Conservation (phyloP, 352 stramenopile species). For the Pythium diclinum region DNA sequence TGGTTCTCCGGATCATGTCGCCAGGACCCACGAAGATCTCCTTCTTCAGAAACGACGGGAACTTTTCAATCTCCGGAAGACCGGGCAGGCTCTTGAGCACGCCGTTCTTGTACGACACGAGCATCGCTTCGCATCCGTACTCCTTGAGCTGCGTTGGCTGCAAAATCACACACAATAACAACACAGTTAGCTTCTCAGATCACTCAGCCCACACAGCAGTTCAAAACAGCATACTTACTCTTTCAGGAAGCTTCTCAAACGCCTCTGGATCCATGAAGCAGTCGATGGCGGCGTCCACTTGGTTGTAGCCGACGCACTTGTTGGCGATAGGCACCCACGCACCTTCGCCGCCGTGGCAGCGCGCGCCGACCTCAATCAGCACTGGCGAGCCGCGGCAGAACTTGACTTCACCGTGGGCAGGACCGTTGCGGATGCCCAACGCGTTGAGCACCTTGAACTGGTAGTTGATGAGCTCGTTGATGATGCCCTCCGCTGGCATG, state of each 20-base stretch:
- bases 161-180: conserved; percentile 9
- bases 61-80: conserved; percentile 87
- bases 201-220: background rate
- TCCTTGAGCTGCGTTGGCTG: conserved; percentile 67
- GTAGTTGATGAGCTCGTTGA: conserved; percentile 84
- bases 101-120: conserved; percentile 91
- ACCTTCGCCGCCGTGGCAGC: conserved; percentile 95
- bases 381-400: conserved; percentile 84
- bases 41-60: conserved; percentile 91
- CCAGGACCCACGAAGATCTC: conserved; percentile 87
- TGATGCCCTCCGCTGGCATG: conserved; percentile 58
- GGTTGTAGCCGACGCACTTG: conserved; percentile 92
- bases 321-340: conserved; percentile 91
- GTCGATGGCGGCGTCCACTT: conserved; percentile 90
- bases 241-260: conserved; percentile 59
- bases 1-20: conserved; percentile 85
- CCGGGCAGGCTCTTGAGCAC: conserved; percentile 90
- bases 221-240: conserved; percentile 31
- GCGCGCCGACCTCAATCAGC: conserved; percentile 94
- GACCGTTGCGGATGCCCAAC: conserved; percentile 69
- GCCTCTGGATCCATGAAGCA: conserved; percentile 58
- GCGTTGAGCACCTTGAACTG: conserved; percentile 75
- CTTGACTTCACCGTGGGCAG: conserved; percentile 82
- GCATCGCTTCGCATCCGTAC: conserved; percentile 91
- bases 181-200: background rate